A percentile compares a stretch with the other conserved stretches of the same genome.
Evolutionary conservation across 139 green algal species (phyloP).

Genomic region (Astrephomene gubernaculifera): DNA sequence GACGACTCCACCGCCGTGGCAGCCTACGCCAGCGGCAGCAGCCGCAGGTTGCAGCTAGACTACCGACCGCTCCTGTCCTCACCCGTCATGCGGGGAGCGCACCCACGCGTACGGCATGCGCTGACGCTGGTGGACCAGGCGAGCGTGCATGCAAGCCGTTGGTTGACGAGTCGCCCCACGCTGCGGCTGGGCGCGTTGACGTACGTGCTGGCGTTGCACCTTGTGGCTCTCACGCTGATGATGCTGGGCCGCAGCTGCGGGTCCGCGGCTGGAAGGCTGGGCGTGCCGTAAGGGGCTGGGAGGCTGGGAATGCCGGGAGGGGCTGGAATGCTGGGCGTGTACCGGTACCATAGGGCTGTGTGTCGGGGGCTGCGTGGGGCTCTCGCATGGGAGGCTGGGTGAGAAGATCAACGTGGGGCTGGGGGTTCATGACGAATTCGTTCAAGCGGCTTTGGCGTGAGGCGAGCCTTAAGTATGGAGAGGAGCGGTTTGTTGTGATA

Average conservation of each 20-base stretch:
- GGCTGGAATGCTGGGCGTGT: too few species aligned
- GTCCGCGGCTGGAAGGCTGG: neutral
- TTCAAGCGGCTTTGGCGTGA: too few species aligned
- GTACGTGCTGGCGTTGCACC: constrained; percentile 32
- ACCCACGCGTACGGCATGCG: constrained; percentile 37
- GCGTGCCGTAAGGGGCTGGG: neutral
- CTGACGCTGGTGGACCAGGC: constrained; percentile 22
- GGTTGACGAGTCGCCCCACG: constrained; percentile 30
- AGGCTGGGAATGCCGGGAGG: too few species aligned
- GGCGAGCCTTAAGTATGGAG: too few species aligned
- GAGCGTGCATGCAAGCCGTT: constrained; percentile 2
- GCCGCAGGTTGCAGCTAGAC: constrained; percentile 22
- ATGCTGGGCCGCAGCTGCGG: constrained; percentile 10
- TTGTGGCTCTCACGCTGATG: constrained; percentile 8
- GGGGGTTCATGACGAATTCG: too few species aligned
- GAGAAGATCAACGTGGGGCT: too few species aligned
- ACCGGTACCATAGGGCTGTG: too few species aligned
- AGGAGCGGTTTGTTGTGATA: too few species aligned
- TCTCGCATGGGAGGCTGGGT: too few species aligned
- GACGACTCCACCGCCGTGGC: constrained; percentile 7
- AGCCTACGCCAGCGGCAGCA: constrained; percentile 14
- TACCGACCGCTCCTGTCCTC: constrained; percentile 39
- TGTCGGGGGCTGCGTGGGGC: too few species aligned
- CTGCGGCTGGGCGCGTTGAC: constrained; percentile 36
- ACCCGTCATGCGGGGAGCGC: constrained; percentile 22